Evolutionary conservation across 2,329 filamentous ascomycete species (phyloP), one percentile per base, ranked within the genome.

Genomic region (Dothideomycetes sp.): DNA sequence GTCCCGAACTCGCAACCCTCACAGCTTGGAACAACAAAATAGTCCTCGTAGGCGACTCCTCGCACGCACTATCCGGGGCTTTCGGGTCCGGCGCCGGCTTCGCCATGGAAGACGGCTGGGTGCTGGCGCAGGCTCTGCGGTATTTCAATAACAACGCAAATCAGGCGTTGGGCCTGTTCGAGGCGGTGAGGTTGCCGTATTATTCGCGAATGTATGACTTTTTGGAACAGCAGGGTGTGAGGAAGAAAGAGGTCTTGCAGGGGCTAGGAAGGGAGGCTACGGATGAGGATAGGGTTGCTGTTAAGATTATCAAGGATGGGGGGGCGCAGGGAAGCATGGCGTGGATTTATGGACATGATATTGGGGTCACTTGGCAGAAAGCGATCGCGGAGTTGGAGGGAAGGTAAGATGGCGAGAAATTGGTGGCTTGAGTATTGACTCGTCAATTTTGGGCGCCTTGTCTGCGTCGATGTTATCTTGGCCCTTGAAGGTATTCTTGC

Each of bases 21-120:
- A 62, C 52, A 2, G 61, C 54, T 3, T 69, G 63, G 56, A 12
- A 27, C 22, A 53, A 62, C 31, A 64, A 63, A 37, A 48, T 73
- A 3, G 71, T 66, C 4, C 58, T 75, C 3, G 62, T 75, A 1
- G 72, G 72, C 7, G 72, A 76, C 45, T 65, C 70, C 0, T 74
- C 69, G 1, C 72, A 76, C 49, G 68, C 22, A 7, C 12, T 27
- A 27, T 27, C 22, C 7, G 22, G 22, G 7, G 22, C 22, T 12
- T 27, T 72, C 1, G 65, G 65, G 0, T 65, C 63, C 3, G 65
- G 65, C 0, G 65, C 65, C 4, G 64, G 59, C 0, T 66, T 66
- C 43, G 64, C 65, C 0, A 54, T 68, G 47, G 59, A 69, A 45
- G 65, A 68, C 49, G 63, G 60, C 7, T 69, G 61, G 62, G 58